Percentiles rank a stretch among this genome's conserved stretches.
Conservation (phyloP, 2,329 filamentous ascomycete species). For the Alternaria angustiovoidea region DNA sequence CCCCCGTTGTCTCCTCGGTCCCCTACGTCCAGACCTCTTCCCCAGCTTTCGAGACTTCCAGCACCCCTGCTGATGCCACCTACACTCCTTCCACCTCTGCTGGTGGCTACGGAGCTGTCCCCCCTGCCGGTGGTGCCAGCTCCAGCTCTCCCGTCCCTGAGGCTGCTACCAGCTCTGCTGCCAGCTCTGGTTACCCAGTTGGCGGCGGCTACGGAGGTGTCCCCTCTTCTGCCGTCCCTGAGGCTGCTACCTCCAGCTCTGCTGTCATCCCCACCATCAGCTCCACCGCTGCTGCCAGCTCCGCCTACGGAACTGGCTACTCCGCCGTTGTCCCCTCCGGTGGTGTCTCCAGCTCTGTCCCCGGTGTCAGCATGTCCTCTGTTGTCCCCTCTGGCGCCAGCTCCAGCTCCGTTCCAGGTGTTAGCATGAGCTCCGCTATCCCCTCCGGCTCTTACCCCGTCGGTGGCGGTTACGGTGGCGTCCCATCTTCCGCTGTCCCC, state of each 20-base stretch:
- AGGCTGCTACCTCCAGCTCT: constrained; percentile 5
- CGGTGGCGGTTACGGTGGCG: neutral
- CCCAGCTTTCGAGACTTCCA: constrained; percentile 13
- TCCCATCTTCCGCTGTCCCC: constrained; percentile 1
- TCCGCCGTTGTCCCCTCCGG: neutral
- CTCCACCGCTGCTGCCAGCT: constrained; percentile 2
- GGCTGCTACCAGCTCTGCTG: constrained; percentile 3
- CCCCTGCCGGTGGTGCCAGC: neutral
- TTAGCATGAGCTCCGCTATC: constrained; percentile 33
- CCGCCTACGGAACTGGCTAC: constrained; percentile 13
- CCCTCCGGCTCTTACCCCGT: constrained; percentile 21
- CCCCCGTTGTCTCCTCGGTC: constrained; percentile 2
- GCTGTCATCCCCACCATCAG: neutral
- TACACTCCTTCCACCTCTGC: constrained; percentile 18
- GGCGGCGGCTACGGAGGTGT: constrained; percentile 14
- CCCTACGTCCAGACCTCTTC: constrained; percentile 11
- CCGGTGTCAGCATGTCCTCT: too few species aligned
- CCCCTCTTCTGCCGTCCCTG: neutral
- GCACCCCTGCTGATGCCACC: constrained; percentile 12
- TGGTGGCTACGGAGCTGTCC: neutral
- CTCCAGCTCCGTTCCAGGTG: constrained; percentile 9
- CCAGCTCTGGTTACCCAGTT: neutral
- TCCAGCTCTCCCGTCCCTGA: neutral
- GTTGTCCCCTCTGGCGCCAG: neutral
- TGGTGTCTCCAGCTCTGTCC: too few species aligned